phyloP scores from a whole-genome alignment of 2,329 filamentous ascomycete genomes.

The Penicillium sumatraense region DNA sequence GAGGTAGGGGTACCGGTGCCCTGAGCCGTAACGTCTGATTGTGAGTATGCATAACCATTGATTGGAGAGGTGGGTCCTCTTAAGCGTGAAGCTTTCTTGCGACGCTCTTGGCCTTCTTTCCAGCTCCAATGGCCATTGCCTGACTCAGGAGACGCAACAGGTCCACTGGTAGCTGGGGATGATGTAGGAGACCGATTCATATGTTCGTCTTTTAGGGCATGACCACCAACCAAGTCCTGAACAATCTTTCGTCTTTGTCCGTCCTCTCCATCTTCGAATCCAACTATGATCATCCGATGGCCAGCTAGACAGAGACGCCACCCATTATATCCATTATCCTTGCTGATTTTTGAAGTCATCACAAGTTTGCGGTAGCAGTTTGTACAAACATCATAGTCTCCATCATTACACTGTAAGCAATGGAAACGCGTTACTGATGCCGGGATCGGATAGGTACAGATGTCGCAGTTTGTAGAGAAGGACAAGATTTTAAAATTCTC shows the following conservation, averaged over 20 bases:
- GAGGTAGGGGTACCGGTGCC: slow-evolving; percentile 21
- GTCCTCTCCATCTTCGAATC: slow-evolving; percentile 70
- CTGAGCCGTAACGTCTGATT: slow-evolving; percentile 19
- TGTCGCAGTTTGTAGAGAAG: slow-evolving; percentile 77
- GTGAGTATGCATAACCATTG: slow-evolving; percentile 2
- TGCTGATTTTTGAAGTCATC: slow-evolving; percentile 65
- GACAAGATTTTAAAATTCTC: slow-evolving; percentile 68
- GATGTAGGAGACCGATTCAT: slow-evolving; percentile 34
- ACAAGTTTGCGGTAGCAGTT: slow-evolving; percentile 75
- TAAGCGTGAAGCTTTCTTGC: slow-evolving; percentile 43
- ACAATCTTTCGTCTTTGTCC: slow-evolving; percentile 71
- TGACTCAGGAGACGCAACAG: slow-evolving; percentile 35
- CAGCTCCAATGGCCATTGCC: slow-evolving; percentile 46
- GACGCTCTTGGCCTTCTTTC: slow-evolving; percentile 45
- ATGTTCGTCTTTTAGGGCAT: slow-evolving; percentile 66
- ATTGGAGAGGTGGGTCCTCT: slow-evolving; percentile 21
- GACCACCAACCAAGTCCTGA: slow-evolving; percentile 77
- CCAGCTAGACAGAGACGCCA: slow-evolving; percentile 82
- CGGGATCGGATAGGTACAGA: slow-evolving; percentile 74
- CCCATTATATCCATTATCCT: slow-evolving; percentile 76
- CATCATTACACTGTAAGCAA: slow-evolving; percentile 75
- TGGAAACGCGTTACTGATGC: slow-evolving; percentile 75
- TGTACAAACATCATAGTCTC: slow-evolving; percentile 87
- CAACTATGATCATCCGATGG: slow-evolving; percentile 83
- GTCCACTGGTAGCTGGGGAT: slow-evolving; percentile 20